Evolutionary conservation across 2,329 filamentous ascomycete genomes (phyloP).

Genomic region (Talaromyces piceae): DNA sequence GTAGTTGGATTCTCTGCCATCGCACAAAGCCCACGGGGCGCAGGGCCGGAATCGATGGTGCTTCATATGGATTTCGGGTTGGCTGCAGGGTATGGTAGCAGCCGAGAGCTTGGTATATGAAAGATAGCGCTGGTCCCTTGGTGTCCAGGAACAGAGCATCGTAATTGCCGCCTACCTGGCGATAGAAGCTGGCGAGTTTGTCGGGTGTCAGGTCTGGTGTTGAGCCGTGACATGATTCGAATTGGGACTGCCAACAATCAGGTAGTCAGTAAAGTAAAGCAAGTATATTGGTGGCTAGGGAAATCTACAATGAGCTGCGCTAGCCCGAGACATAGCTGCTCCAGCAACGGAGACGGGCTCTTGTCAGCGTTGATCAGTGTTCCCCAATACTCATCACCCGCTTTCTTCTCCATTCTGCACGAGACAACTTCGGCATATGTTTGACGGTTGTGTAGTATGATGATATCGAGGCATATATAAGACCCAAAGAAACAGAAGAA

Average conservation of each 20-base stretch:
- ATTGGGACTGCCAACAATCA: constrained; percentile 23
- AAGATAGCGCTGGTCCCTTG: constrained; percentile 68
- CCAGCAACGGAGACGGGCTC: constrained; percentile 57
- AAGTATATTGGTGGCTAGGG: background rate
- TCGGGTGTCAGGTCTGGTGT: constrained; percentile 46
- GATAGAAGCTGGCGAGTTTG: constrained; percentile 72
- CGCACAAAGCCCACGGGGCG: constrained; percentile 79
- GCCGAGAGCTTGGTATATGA: constrained; percentile 85
- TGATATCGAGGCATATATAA: no score
- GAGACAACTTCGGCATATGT: no score
- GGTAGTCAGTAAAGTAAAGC: background rate
- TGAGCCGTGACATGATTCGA: constrained; percentile 26
- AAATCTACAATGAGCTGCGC: constrained; percentile 61
- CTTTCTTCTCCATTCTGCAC: no score
- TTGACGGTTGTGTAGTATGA: no score
- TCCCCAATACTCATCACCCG: constrained; percentile 49
- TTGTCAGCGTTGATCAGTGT: constrained; percentile 60
- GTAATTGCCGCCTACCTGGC: constrained; percentile 65
- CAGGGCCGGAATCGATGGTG: constrained; percentile 73
- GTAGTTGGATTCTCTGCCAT: constrained; percentile 87
- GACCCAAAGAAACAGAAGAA: no score
- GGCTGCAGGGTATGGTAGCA: constrained; percentile 84
- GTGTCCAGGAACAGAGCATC: constrained; percentile 73
- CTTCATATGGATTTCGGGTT: constrained; percentile 58
- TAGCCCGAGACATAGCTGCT: constrained; percentile 61